Conservation (phyloP, 768 basidiomycete species). For the Leucocoprinus sp. region DNA sequence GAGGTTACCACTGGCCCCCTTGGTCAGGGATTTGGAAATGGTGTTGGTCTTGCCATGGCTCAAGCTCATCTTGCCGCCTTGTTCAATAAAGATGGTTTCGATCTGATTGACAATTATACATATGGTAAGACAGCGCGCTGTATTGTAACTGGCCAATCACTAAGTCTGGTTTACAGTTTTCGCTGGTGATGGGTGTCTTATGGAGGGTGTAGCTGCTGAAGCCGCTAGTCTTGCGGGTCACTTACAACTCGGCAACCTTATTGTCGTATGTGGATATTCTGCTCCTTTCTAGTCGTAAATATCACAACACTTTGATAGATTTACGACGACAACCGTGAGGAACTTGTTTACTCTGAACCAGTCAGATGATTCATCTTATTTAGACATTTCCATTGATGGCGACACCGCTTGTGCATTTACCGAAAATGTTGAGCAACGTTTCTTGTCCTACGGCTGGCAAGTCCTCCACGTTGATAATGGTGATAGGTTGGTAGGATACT, state of each 20-base stretch:
- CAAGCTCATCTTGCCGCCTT: slow-evolving; percentile 86
- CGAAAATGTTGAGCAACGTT: slow-evolving; percentile 84
- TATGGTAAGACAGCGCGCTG: slow-evolving; percentile 48
- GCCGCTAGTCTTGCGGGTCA: slow-evolving; percentile 91
- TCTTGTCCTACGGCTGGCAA: slow-evolving; percentile 91
- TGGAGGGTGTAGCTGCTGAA: slow-evolving; percentile 94
- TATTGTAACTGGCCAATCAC: slow-evolving; percentile 3
- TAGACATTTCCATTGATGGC: slow-evolving; percentile 95
- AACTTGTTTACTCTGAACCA: background rate
- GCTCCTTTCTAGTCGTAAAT: background rate
- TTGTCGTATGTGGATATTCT: slow-evolving; percentile 53
- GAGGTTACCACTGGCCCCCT: slow-evolving; percentile 96
- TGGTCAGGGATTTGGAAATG: slow-evolving; percentile 91
- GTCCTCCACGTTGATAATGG: slow-evolving; percentile 80
- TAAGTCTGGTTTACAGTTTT: slow-evolving; percentile 46
- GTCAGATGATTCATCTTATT: slow-evolving; percentile 2
- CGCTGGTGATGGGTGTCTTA: slow-evolving; percentile 91
- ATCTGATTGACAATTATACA: slow-evolving; percentile 80
- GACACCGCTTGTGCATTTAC: slow-evolving; percentile 90
- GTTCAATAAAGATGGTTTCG: slow-evolving; percentile 81
- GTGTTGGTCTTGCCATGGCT: slow-evolving; percentile 88
- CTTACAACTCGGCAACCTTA: slow-evolving; percentile 86
- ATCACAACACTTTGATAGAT: slow-evolving; percentile 36
- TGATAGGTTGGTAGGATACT: slow-evolving; percentile 44
- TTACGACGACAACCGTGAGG: slow-evolving; percentile 93